A percentile compares a stretch with the other conserved stretches of the same genome.
Evolutionary conservation across 371 early-diverging fungal species (phyloP).

Genomic region (Thermomucor indicae-seudaticae): DNA sequence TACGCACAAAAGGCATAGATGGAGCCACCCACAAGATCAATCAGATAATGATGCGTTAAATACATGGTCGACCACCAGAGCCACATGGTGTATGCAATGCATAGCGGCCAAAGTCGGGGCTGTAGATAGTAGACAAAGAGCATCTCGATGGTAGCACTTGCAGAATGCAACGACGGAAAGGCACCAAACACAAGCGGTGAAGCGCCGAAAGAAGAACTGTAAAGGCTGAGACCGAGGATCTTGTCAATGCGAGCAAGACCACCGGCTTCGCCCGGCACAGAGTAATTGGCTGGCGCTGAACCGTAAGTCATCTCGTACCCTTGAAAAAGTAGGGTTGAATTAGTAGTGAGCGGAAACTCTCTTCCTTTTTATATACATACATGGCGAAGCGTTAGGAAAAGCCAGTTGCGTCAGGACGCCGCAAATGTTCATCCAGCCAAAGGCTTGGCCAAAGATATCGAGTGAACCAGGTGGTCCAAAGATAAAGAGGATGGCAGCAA

Average conservation of each 20-base stretch:
- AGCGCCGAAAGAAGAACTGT: conserved; percentile 62
- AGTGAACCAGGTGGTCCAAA: conserved; percentile 53
- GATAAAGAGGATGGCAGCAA: conserved; percentile 39
- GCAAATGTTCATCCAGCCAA: conserved; percentile 67
- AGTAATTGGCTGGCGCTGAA: conserved; percentile 59
- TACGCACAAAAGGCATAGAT: conserved; percentile 60
- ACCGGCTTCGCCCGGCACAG: conserved; percentile 70
- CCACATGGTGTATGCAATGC: conserved; percentile 56
- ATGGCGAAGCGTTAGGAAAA: conserved; percentile 74
- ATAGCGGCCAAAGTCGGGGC: conserved; percentile 47
- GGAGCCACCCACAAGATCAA: conserved; percentile 71
- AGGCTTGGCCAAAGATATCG: conserved; percentile 53
- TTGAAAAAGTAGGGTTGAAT: too few relatives aligned
- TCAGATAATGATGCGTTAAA: conserved; percentile 70
- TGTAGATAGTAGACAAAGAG: conserved; percentile 51
- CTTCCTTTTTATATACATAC: conserved; percentile 54
- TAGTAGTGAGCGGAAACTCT: too few relatives aligned
- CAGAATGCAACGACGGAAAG: conserved; percentile 73
- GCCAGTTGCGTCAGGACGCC: conserved; percentile 68
- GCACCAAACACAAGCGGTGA: conserved; percentile 79
- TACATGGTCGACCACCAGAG: conserved; percentile 80
- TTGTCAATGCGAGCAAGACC: conserved; percentile 69
- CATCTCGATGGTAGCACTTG: conserved; percentile 64
- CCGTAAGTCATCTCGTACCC: conserved; percentile 64
- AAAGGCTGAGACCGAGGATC: conserved; percentile 60